Percentiles rank a stretch among this genome's conserved stretches.
These are phyloP conservation scores for Cardiospermum halicacabum DNA, from an alignment of 345 rosid species.

Conservation along the genomic window DNA sequence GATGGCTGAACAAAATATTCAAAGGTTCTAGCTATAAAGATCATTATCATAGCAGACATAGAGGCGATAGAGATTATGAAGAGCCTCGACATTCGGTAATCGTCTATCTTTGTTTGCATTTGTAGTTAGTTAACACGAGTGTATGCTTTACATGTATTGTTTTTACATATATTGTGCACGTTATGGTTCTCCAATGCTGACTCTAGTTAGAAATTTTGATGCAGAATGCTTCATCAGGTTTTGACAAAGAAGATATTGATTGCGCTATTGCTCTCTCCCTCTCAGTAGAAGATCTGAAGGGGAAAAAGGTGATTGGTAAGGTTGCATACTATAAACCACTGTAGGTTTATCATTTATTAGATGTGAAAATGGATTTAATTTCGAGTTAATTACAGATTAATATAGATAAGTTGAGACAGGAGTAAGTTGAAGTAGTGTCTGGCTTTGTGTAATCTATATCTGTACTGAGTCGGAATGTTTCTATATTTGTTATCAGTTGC, in stretches of 20 bases:
- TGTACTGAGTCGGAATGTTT: constrained; percentile 13
- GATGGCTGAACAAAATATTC: constrained; percentile 77
- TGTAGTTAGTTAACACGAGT: not conserved
- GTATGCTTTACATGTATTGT: not conserved
- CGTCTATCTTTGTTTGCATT: constrained; percentile 3
- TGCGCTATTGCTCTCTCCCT: constrained; percentile 82
- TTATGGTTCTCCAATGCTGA: constrained; percentile 1
- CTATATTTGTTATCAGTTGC: constrained; percentile 30
- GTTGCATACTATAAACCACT: constrained; percentile 5
- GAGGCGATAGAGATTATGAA: constrained; percentile 42
- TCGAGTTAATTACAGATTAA: not conserved
- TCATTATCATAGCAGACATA: constrained; percentile 44
- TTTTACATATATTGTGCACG: constrained; percentile 5
- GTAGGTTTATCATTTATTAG: not conserved
- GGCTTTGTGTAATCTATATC: not conserved
- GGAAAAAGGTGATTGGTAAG: constrained; percentile 78
- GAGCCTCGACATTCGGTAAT: constrained; percentile 68
- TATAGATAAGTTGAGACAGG: not conserved
- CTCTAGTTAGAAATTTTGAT: constrained; percentile 17
- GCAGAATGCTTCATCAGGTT: constrained; percentile 77
- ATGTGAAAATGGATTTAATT: not conserved
- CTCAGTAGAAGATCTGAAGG: constrained; percentile 65
- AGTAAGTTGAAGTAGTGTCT: not conserved
- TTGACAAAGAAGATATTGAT: constrained; percentile 77
- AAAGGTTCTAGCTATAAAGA: constrained; percentile 60